Evolutionary conservation across 108 stramenopile genomes (phyloP).

Genomic region (Skeletonema marinoi): DNA sequence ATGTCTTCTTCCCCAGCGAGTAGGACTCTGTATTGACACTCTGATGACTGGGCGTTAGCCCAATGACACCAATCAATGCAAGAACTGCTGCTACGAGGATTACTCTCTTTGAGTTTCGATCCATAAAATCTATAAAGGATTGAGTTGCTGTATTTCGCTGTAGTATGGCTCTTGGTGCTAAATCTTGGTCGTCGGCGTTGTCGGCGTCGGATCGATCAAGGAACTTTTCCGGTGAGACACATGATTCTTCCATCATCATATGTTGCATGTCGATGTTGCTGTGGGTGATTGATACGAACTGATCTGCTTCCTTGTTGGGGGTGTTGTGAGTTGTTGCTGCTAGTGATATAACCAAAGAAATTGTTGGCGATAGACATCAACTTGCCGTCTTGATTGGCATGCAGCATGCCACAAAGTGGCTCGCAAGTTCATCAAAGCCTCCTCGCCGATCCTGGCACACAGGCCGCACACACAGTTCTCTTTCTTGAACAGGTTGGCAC

Average conservation of each 20-base stretch:
- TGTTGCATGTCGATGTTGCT: background rate
- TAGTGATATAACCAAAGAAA: too few relatives aligned
- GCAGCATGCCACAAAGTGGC: too few relatives aligned
- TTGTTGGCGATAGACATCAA: too few relatives aligned
- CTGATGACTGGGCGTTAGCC: too few relatives aligned
- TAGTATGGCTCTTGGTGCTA: background rate
- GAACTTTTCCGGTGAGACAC: background rate
- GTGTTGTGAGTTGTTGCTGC: background rate
- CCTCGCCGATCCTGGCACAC: too few relatives aligned
- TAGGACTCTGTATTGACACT: too few relatives aligned
- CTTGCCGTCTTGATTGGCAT: too few relatives aligned
- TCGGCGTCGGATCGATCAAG: background rate
- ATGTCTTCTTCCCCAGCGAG: background rate
- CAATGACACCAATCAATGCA: background rate
- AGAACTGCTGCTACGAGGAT: background rate
- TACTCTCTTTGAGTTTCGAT: background rate
- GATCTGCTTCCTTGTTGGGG: background rate
- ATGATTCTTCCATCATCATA: background rate
- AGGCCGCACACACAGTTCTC: too few relatives aligned
- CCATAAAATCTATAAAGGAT: background rate
- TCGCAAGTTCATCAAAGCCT: too few relatives aligned
- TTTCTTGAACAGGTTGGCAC: too few relatives aligned
- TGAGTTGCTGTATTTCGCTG: background rate
- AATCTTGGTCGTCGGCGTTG: background rate
- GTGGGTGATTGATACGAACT: background rate